Evolutionary conservation across 2,329 filamentous ascomycete species (phyloP), one percentile per base, ranked within the genome.

Genomic region (Didymella keratinophila): DNA sequence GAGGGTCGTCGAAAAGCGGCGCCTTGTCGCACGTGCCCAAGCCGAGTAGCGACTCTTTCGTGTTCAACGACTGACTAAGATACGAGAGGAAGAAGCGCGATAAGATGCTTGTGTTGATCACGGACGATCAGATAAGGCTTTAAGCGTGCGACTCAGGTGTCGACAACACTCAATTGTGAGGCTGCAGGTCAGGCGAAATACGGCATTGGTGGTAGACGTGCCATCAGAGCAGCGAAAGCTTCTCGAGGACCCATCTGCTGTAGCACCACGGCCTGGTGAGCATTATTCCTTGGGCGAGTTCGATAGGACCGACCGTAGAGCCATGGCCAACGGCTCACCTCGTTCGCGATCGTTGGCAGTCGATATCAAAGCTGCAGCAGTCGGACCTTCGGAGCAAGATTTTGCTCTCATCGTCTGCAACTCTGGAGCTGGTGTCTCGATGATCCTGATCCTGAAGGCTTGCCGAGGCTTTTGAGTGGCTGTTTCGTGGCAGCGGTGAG

Each of bases 401-500:
- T 6, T 41, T 23, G 25, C 39, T 18, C 21, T 18, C 3, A 2
- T 4, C 28, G 16, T 34, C 27, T 20, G 45, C 11, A 5, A 28
- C 28, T 4, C 41, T 47, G 51, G 28, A 14, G 43, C 25, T 41
- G 30, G 34, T 30, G 12, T 14, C 10, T 28, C 14, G 18, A 41
- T 37, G 37, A 25, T 10, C n/a, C n/a, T 4, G 16, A 10, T 4
- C 14, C 37, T n/a, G 28, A 25, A 37, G 20, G 36, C 34, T 43
- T 43, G 42, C 54, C 34, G 48, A 52, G 34, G 16, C 23, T 49
- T 27, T 8, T 25, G 23, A 48, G 4, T 18, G 23, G 43, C 23
- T 14, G 10, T 41, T 16, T 25, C 14, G 32, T 46, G 50, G 50
- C 56, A 45, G 56, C 56, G 56, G 56, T 53, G 44, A 58, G 44